phyloP scores from a whole-genome alignment of 257 asterid species.

The Solanum habrochaites region DNA sequence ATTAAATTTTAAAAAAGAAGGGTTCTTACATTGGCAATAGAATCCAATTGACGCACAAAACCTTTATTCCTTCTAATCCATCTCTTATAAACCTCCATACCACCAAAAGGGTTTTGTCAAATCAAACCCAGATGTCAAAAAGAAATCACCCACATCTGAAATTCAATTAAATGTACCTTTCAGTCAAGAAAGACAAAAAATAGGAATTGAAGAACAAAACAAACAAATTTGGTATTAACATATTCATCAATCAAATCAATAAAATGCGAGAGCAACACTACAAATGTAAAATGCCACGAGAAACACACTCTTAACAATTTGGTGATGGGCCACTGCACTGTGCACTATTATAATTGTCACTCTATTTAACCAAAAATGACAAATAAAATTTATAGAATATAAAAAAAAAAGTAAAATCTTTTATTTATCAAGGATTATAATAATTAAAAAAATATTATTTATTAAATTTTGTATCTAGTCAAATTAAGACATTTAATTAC shows the following conservation, averaged over 20 bases:
- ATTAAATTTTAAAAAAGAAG: neutral
- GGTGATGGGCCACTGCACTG: no score
- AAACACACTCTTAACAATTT: neutral
- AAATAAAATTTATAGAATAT: no score
- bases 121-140: neutral
- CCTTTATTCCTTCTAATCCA: conserved; percentile 79
- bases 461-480: no score
- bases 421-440: no score
- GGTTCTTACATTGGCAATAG: conserved; percentile 73
- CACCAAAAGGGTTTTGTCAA: neutral
- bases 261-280: neutral
- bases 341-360: no score
- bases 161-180: neutral
- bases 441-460: no score
- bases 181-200: neutral
- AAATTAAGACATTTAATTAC: no score
- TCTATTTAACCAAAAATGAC: no score
- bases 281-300: neutral
- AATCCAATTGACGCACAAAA: conserved; percentile 70
- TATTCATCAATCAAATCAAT: neutral
- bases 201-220: neutral
- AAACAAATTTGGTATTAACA: neutral
- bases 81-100: conserved; percentile 84
- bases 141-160: neutral
- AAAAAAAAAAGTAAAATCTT: no score